Conservation (phyloP, 1,139 yeast genomes). For the Hemisphaericaspora xylofermentans region DNA sequence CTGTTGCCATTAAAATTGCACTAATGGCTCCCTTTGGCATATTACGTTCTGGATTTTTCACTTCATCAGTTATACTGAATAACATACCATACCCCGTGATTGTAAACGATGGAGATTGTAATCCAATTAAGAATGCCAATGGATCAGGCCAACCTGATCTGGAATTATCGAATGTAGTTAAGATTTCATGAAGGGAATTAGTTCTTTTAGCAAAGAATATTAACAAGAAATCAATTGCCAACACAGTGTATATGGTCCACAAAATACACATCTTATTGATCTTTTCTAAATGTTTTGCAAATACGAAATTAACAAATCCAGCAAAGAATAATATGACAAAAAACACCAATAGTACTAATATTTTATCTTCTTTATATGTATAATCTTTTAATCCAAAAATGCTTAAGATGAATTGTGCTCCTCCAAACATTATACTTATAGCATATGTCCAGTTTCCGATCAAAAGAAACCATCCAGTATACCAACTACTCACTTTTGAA, state of each 20-base stretch:
- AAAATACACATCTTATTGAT: constrained; percentile 66
- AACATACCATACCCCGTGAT: constrained; percentile 82
- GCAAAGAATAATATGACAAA: constrained; percentile 55
- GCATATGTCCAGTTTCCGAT: constrained; percentile 79
- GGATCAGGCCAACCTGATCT: constrained; percentile 72
- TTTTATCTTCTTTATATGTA: constrained; percentile 52
- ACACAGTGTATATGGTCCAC: constrained; percentile 74
- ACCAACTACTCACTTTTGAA: constrained; percentile 62
- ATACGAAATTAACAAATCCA: constrained; percentile 60
- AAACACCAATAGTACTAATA: constrained; percentile 56
- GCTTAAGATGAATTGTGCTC: constrained; percentile 68
- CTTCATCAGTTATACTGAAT: constrained; percentile 82
- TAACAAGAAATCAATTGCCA: constrained; percentile 62
- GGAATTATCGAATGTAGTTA: constrained; percentile 68
- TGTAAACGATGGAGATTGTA: constrained; percentile 77
- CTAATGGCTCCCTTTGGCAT: constrained; percentile 76
- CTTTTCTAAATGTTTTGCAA: constrained; percentile 56
- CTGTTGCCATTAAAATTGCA: constrained; percentile 61
- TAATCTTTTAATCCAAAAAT: constrained; percentile 61
- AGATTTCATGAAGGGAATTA: constrained; percentile 57
- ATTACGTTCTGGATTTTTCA: constrained; percentile 67
- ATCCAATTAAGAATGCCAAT: constrained; percentile 68
- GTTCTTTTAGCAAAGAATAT: constrained; percentile 60
- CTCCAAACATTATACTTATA: constrained; percentile 70
- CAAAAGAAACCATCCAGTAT: constrained; percentile 71